These are phyloP conservation scores for Globomyces pollinis-pini DNA, from an alignment of 192 early-diverging fungal genomes.

Conservation along the genomic window DNA sequence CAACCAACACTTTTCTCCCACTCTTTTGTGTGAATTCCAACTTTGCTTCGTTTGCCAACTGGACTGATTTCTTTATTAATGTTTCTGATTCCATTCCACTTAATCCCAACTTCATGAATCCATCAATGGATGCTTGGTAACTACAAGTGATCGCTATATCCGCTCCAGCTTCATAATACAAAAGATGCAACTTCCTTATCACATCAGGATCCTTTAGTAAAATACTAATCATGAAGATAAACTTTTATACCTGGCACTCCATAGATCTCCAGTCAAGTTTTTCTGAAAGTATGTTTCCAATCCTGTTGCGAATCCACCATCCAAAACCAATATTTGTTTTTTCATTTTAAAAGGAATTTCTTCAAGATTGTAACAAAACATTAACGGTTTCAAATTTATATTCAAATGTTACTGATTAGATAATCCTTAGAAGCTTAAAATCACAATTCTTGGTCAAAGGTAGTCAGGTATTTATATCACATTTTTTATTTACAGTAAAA, in stretches of 20 bases:
- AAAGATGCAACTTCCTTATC: not conserved
- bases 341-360: too few species aligned
- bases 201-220: not conserved
- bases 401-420: too few species aligned
- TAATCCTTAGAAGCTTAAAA: too few species aligned
- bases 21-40: too few species aligned
- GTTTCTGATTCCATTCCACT: not conserved
- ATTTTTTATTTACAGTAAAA: too few species aligned
- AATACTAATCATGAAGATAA: too few species aligned
- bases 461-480: too few species aligned
- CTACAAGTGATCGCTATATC: not conserved
- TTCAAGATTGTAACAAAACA: not conserved
- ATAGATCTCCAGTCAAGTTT: not conserved
- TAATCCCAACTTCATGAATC: not conserved
- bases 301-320: conserved; percentile 2
- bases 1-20: not conserved
- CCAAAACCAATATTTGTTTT: not conserved
- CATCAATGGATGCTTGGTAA: conserved; percentile 1
- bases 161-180: not conserved
- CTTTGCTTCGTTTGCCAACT: not conserved
- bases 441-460: too few species aligned
- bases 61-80: not conserved
- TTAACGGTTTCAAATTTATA: too few species aligned
- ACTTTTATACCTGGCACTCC: not conserved
- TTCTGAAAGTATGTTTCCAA: not conserved